These are phyloP conservation scores for Lentinus tigrinus DNA, from an alignment of 768 basidiomycete genomes.

Conservation along the genomic window DNA sequence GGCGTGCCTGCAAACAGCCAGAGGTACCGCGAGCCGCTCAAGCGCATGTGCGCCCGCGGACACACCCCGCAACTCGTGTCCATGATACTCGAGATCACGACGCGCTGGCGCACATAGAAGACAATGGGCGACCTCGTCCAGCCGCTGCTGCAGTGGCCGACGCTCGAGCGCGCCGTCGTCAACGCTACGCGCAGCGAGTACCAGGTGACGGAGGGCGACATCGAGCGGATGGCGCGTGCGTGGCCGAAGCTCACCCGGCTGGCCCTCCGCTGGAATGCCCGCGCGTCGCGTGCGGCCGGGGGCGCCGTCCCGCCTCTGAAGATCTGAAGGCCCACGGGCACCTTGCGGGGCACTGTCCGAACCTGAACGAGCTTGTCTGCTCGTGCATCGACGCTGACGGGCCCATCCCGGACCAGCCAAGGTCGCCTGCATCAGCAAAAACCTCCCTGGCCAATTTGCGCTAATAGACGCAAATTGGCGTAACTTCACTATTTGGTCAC, in stretches of 20 bases:
- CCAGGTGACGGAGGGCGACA: not conserved
- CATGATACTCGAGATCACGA: not conserved
- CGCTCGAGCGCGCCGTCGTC: conserved; percentile 1
- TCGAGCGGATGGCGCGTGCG: conserved; percentile 2
- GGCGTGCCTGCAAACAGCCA: not conserved
- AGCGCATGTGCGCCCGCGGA: not conserved
- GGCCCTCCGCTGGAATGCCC: not conserved
- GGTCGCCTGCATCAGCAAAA: too few species aligned
- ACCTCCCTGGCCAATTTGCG: too few species aligned
- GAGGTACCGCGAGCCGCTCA: not conserved
- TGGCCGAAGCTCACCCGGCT: not conserved
- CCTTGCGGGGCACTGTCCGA: not conserved
- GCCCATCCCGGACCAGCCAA: not conserved
- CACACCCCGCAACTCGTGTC: not conserved
- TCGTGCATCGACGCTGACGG: not conserved
- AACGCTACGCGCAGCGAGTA: not conserved
- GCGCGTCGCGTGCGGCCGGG: not conserved
- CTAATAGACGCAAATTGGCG: too few species aligned
- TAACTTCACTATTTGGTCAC: too few species aligned
- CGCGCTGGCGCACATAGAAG: not conserved
- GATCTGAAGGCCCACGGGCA: not conserved
- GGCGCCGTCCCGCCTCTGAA: not conserved
- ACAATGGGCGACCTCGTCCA: not conserved
- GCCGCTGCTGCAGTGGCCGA: not conserved
- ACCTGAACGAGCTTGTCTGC: not conserved